Conservation (phyloP, 148 eudicot species). For the Chenopodium quinoa region DNA sequence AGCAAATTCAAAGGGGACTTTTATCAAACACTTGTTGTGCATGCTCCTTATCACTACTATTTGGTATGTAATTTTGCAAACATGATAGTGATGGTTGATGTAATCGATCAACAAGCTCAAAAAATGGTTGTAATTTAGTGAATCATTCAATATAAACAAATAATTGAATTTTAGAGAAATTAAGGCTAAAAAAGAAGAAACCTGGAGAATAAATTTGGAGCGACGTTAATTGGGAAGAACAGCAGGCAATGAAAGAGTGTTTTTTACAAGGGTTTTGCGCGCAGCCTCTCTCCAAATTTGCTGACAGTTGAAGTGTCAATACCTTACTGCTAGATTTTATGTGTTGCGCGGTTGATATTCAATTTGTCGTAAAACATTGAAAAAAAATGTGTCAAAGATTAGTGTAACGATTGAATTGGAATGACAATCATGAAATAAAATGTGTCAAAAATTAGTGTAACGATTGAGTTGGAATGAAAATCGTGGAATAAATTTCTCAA, state of each 20-base stretch:
- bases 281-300: not conserved
- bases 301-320: not conserved
- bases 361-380: no score
- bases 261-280: not conserved
- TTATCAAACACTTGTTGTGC: conserved; percentile 32
- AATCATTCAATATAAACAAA: not conserved
- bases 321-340: no score
- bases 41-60: no score
- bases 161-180: not conserved
- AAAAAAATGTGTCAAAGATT: no score
- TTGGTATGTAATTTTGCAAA: not conserved
- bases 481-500: no score
- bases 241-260: no score
- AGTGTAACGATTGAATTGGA: no score
- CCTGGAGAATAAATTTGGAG: not conserved
- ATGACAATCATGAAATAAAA: no score
- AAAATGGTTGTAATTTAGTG: not conserved
- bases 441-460: no score
- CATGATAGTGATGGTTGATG: not conserved
- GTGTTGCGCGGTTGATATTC: no score
- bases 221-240: no score
- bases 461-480: no score
- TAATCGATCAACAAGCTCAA: not conserved
- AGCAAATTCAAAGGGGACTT: conserved; percentile 15
- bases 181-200: not conserved